A percentile compares a stretch with the other conserved stretches of the same genome.
Evolutionary conservation across 176 grass and related monocot genomes (phyloP).

Genomic region (Carex myosuroides): DNA sequence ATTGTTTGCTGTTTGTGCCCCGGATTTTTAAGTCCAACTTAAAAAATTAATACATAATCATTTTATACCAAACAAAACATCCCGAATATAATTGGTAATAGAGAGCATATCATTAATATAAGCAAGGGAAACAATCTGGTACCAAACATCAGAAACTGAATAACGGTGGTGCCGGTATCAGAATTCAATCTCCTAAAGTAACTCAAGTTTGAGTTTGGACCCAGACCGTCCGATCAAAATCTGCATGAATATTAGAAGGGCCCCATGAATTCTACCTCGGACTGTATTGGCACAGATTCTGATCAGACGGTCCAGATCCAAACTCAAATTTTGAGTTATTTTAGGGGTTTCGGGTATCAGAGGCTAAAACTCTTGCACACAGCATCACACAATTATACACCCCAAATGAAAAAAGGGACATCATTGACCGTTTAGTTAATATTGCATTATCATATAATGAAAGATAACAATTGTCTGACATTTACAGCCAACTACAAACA

Average conservation of each 20-base stretch:
- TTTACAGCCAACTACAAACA: slow-evolving; percentile 13
- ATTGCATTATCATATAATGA: slow-evolving; percentile 4
- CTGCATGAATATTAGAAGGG: no score
- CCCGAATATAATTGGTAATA: no score
- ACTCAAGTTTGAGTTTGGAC: no score
- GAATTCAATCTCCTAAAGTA: no score
- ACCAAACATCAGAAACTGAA: neutral
- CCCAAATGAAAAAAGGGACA: neutral
- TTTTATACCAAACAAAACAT: no score
- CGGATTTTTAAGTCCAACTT: neutral
- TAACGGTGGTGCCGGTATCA: neutral
- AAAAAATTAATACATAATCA: neutral
- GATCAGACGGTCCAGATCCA: no score
- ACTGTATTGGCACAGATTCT: no score
- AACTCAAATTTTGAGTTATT: no score
- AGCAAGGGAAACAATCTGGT: neutral
- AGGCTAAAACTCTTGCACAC: no score
- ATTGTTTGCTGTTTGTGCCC: neutral
- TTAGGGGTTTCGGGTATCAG: no score
- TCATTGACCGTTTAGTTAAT: neutral
- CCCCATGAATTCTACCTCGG: no score
- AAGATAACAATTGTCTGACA: neutral
- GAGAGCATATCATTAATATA: neutral
- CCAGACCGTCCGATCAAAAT: no score
- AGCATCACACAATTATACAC: neutral